Percentiles rank a stretch among this genome's conserved stretches.
These are phyloP conservation scores for Protoeuglena noctilucae DNA, from an alignment of 139 green algal genomes.

Conservation along the genomic window DNA sequence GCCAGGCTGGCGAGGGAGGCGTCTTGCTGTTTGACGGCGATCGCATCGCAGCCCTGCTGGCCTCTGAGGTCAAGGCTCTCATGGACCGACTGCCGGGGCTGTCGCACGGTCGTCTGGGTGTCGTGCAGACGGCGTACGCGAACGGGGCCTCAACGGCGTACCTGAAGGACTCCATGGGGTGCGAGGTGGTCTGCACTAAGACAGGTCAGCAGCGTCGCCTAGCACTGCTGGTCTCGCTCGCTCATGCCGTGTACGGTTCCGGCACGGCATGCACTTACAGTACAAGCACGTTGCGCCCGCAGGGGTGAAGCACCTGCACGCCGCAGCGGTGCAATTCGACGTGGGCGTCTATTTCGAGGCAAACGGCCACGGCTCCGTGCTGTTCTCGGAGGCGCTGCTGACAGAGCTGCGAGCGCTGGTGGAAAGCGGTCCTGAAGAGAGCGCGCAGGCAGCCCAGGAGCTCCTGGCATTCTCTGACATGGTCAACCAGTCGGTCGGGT, in stretches of 20 bases:
- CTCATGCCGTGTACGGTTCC: too few relatives aligned
- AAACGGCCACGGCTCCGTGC: slow-evolving; percentile 90
- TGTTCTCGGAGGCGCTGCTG: slow-evolving; percentile 40
- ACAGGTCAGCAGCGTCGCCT: slow-evolving; percentile 15
- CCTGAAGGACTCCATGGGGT: slow-evolving; percentile 24
- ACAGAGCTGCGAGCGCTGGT: background rate
- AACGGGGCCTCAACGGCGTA: slow-evolving; percentile 77
- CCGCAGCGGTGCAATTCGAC: slow-evolving; percentile 60
- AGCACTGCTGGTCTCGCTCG: too few relatives aligned
- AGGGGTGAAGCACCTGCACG: slow-evolving; percentile 89
- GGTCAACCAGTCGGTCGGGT: slow-evolving; percentile 86
- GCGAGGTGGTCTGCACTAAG: slow-evolving; percentile 21
- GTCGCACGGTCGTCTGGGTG: slow-evolving; percentile 35
- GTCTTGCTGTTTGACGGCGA: slow-evolving; percentile 94
- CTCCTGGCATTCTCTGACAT: slow-evolving; percentile 45
- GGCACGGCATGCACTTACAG: too few relatives aligned
- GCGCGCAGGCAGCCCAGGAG: slow-evolving; percentile 9
- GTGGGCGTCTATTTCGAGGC: slow-evolving; percentile 96
- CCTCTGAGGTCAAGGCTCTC: slow-evolving; percentile 39
- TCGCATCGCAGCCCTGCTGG: slow-evolving; percentile 70
- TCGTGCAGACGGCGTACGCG: slow-evolving; percentile 96
- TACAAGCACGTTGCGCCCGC: slow-evolving; percentile 21
- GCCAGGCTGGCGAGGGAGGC: too few relatives aligned
- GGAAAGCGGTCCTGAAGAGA: background rate
- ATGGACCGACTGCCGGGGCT: slow-evolving; percentile 27